Percentiles rank a stretch among this genome's conserved stretches.
Evolutionary conservation across 768 basidiomycete genomes (phyloP).

Genomic region (Macrocybe gigantea): DNA sequence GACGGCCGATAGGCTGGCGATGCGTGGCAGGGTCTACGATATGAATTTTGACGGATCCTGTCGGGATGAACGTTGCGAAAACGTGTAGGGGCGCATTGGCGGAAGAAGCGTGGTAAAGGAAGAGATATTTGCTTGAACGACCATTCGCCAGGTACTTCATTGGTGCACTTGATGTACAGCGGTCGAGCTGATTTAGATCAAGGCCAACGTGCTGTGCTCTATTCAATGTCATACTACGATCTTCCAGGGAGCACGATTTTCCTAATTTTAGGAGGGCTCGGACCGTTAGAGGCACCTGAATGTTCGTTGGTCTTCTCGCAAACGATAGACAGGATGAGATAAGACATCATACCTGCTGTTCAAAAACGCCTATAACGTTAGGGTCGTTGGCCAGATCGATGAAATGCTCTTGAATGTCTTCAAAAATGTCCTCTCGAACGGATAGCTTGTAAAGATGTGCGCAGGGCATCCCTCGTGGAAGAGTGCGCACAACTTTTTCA

Average conservation of each 20-base stretch:
- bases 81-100: constrained; percentile 74
- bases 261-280: constrained; percentile 83
- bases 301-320: background rate
- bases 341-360: constrained; percentile 62
- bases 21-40: constrained; percentile 88
- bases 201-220: constrained; percentile 79
- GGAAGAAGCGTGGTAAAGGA: constrained; percentile 84
- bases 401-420: constrained; percentile 85
- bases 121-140: constrained; percentile 65
- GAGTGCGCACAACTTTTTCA: constrained; percentile 67
- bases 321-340: background rate
- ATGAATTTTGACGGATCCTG: constrained; percentile 67
- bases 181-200: constrained; percentile 77
- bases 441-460: constrained; percentile 77
- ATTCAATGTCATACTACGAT: constrained; percentile 67
- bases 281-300: constrained; percentile 74
- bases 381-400: constrained; percentile 90
- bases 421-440: constrained; percentile 79
- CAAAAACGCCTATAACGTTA: constrained; percentile 92
- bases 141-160: constrained; percentile 74
- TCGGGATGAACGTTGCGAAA: constrained; percentile 81
- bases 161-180: constrained; percentile 24
- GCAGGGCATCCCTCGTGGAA: constrained; percentile 76
- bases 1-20: constrained; percentile 72
- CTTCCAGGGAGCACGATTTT: constrained; percentile 68